phyloP scores from a whole-genome alignment of 768 basidiomycete species.

The Amanita thiersii region DNA sequence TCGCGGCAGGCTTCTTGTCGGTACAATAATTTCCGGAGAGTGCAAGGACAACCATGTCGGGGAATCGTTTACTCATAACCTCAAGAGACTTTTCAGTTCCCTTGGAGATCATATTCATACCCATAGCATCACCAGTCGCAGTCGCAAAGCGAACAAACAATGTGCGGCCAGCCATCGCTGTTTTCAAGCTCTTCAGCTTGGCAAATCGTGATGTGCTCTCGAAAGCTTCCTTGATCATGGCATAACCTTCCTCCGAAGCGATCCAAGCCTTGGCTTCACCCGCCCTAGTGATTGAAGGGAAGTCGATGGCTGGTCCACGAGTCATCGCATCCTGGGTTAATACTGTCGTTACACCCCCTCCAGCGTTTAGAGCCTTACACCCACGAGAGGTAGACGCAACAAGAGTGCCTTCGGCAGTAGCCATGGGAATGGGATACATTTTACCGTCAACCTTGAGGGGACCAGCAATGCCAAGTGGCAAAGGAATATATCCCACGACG shows the following conservation, averaged over 20 bases:
- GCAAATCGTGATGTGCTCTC: slow-evolving; percentile 95
- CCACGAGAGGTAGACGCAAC: slow-evolving; percentile 97
- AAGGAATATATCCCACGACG: slow-evolving; percentile 93
- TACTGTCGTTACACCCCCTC: slow-evolving; percentile 93
- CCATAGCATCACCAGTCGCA: slow-evolving; percentile 97
- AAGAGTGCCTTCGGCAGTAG: slow-evolving; percentile 98
- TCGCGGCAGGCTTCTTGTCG: slow-evolving; percentile 99
- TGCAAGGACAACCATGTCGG: slow-evolving; percentile 85
- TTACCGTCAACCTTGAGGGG: slow-evolving; percentile 87
- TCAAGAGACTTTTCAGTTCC: slow-evolving; percentile 94
- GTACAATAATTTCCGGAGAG: slow-evolving; percentile 98
- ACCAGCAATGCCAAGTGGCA: slow-evolving; percentile 95
- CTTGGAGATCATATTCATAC: slow-evolving; percentile 99
- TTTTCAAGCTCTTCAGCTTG: slow-evolving; percentile 76
- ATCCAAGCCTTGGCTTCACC: slow-evolving; percentile 87
- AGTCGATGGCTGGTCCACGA: slow-evolving; percentile 96
- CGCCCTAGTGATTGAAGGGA: slow-evolving; percentile 73
- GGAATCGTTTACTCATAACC: slow-evolving; percentile 69
- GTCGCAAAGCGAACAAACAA: slow-evolving; percentile 92
- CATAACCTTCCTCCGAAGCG: slow-evolving; percentile 71
- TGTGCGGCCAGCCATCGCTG: slow-evolving; percentile 87
- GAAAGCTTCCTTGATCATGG: slow-evolving; percentile 73
- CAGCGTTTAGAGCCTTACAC: slow-evolving; percentile 95
- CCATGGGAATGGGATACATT: slow-evolving; percentile 92
- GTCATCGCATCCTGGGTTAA: slow-evolving; percentile 94